Percentiles rank a stretch among this genome's conserved stretches.
These are phyloP conservation scores for Ceratocystis huliohia DNA, from an alignment of 2,329 filamentous ascomycete species.

Conservation along the genomic window DNA sequence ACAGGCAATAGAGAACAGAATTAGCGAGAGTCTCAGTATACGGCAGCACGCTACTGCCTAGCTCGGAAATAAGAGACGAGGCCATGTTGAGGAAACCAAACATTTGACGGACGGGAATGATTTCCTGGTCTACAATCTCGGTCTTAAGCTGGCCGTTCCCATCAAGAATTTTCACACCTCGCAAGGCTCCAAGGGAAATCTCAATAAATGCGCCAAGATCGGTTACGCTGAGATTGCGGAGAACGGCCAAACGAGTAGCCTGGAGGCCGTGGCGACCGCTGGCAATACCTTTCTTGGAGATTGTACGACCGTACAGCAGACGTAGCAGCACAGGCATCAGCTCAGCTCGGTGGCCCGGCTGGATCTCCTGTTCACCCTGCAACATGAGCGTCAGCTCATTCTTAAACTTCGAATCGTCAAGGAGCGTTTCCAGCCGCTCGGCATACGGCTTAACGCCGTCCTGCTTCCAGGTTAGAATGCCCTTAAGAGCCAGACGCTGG, in stretches of 20 bases:
- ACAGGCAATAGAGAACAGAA: constrained; percentile 67
- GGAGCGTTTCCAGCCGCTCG: constrained; percentile 71
- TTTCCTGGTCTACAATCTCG: constrained; percentile 42
- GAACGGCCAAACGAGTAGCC: constrained; percentile 64
- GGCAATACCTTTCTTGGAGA: constrained; percentile 63
- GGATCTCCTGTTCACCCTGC: constrained; percentile 60
- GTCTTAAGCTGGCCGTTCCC: constrained; percentile 32
- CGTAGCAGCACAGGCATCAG: constrained; percentile 79
- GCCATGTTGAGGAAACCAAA: constrained; percentile 88
- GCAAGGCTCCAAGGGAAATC: constrained; percentile 64
- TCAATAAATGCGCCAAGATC: constrained; percentile 73
- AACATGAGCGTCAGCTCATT: constrained; percentile 88
- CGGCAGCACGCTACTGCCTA: constrained; percentile 58
- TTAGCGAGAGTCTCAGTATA: constrained; percentile 60
- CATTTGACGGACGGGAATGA: constrained; percentile 63
- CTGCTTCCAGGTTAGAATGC: constrained; percentile 80
- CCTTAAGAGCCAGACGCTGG: constrained; percentile 73
- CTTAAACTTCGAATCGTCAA: constrained; percentile 84
- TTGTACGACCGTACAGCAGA: constrained; percentile 77
- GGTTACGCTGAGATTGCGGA: constrained; percentile 61
- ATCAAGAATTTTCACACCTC: constrained; percentile 45
- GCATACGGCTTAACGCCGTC: constrained; percentile 63
- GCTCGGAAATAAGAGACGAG: constrained; percentile 69
- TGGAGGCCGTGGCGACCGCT: constrained; percentile 72
- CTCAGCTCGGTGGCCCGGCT: constrained; percentile 55